phyloP scores from a whole-genome alignment of 2,329 filamentous ascomycete species.

The Fusarium algeriense region DNA sequence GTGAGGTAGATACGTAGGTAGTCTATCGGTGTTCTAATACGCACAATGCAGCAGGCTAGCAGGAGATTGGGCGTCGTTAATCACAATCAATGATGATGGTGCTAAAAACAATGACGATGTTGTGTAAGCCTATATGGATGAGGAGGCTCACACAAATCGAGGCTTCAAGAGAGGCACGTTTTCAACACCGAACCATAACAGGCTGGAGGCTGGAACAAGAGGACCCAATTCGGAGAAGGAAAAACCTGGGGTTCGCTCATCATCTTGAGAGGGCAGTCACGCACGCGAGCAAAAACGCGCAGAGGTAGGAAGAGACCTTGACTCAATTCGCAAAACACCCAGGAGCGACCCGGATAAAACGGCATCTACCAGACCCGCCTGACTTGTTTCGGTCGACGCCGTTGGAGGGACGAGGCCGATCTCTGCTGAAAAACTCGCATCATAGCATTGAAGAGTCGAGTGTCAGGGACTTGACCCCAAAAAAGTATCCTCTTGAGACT shows the following conservation, averaged over 20 bases:
- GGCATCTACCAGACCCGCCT: constrained; percentile 40
- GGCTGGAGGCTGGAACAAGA: constrained; percentile 8
- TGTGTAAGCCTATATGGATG: background rate
- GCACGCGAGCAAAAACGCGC: constrained; percentile 24
- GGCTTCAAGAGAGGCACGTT: constrained; percentile 27
- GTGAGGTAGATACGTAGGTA: background rate
- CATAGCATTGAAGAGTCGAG: constrained; percentile 16
- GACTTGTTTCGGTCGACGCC: constrained; percentile 37
- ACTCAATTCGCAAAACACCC: background rate
- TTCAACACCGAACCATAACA: constrained; percentile 7
- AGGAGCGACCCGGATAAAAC: constrained; percentile 38
- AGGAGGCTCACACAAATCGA: constrained; percentile 5
- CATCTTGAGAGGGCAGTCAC: constrained; percentile 15
- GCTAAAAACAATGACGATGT: constrained; percentile 22
- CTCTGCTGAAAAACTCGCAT: constrained; percentile 29
- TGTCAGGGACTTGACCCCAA: constrained; percentile 21
- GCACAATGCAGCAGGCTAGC: background rate
- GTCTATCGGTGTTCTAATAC: background rate
- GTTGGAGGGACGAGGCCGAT: constrained; percentile 30
- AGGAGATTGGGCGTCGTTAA: constrained; percentile 2
- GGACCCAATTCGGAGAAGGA: constrained; percentile 18
- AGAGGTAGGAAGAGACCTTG: background rate
- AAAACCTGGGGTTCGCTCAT: constrained; percentile 25
- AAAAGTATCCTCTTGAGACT: constrained; percentile 8
- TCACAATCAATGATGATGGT: constrained; percentile 9